A percentile compares a stretch with the other conserved stretches of the same genome.
Evolutionary conservation across 345 rosid species (phyloP).

Genomic region (Mallotus nudiflorus): DNA sequence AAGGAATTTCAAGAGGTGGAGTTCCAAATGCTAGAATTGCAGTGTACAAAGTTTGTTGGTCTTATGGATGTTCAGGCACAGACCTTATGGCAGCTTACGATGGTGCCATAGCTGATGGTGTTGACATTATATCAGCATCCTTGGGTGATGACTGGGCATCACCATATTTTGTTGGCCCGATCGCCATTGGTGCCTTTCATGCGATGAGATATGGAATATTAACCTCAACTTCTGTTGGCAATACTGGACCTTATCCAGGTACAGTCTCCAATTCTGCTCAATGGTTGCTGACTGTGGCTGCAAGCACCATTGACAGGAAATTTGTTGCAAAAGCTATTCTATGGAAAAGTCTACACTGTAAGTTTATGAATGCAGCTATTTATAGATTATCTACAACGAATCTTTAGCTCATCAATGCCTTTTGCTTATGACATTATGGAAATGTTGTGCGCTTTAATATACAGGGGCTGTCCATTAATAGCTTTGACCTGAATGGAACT

Average conservation of each 20-base stretch:
- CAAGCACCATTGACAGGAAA: slow-evolving; percentile 40
- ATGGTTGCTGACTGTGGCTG: slow-evolving; percentile 36
- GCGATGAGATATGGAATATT: slow-evolving; percentile 40
- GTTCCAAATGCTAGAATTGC: slow-evolving; percentile 38
- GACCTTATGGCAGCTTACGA: slow-evolving; percentile 36
- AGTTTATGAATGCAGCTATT: slow-evolving; percentile 12
- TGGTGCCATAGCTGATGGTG: slow-evolving; percentile 38
- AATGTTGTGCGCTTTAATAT: not conserved
- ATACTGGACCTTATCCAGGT: slow-evolving; percentile 25
- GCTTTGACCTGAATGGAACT: slow-evolving; percentile 20
- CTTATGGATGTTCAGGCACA: slow-evolving; percentile 24
- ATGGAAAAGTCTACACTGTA: not conserved
- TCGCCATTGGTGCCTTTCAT: slow-evolving; percentile 39
- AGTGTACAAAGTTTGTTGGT: slow-evolving; percentile 42
- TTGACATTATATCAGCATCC: slow-evolving; percentile 34
- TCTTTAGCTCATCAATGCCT: not conserved
- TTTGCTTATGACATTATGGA: not conserved
- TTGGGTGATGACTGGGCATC: slow-evolving; percentile 1
- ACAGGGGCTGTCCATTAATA: slow-evolving; percentile 26
- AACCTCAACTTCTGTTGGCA: slow-evolving; percentile 38
- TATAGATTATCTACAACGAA: not conserved
- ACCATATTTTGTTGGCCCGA: slow-evolving; percentile 18
- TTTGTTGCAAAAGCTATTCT: slow-evolving; percentile 28
- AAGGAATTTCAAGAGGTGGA: slow-evolving; percentile 41
- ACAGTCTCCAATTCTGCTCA: slow-evolving; percentile 29